These are phyloP conservation scores for Ormosia semicastrata DNA, from an alignment of 306 rosid species.

Conservation along the genomic window DNA sequence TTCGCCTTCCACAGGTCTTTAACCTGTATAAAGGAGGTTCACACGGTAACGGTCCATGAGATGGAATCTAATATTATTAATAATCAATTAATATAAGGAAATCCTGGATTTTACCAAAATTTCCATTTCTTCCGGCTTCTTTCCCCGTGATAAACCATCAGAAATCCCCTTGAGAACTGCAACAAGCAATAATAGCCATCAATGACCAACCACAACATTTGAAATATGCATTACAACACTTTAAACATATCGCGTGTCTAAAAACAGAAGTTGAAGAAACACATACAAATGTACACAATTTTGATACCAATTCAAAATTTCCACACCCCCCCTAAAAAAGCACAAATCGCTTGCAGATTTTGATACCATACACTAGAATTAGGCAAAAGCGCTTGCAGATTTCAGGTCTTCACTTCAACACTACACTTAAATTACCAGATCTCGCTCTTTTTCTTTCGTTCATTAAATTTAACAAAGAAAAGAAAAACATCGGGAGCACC, in stretches of 20 bases:
- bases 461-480: not conserved
- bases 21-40: slow-evolving; percentile 45
- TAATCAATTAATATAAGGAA: not conserved
- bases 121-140: slow-evolving; percentile 81
- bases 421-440: not conserved
- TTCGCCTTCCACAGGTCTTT: slow-evolving; percentile 52
- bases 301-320: not conserved
- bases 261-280: not conserved
- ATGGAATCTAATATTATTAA: not conserved
- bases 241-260: not conserved
- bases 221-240: slow-evolving; percentile 6
- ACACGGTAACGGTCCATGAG: not conserved
- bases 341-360: not conserved
- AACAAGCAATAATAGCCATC: slow-evolving; percentile 26
- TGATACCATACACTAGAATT: not conserved
- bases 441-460: not conserved
- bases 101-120: slow-evolving; percentile 48
- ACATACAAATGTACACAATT: not conserved
- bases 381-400: not conserved
- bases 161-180: slow-evolving; percentile 92
- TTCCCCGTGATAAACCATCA: slow-evolving; percentile 88
- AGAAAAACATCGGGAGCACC: not conserved
- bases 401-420: not conserved
- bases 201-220: not conserved
- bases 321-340: not conserved